A percentile compares a stretch with the other conserved stretches of the same genome.
Evolutionary conservation across 805 yeast genomes (phyloP).

Genomic region (Candida sanyiensis): DNA sequence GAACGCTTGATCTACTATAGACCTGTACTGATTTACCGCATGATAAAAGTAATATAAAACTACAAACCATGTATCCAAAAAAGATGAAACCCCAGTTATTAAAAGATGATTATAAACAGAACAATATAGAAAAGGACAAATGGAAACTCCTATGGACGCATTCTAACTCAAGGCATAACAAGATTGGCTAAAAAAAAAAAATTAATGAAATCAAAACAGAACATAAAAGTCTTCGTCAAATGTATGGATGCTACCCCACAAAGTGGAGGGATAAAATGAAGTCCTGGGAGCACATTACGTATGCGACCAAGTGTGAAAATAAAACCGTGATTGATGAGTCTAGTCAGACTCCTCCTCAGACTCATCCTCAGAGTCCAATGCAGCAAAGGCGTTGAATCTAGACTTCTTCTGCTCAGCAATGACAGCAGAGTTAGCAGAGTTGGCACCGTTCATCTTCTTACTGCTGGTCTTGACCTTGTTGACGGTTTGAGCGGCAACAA

Average conservation of each 20-base stretch:
- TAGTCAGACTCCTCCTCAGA: constrained; percentile 24
- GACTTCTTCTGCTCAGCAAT: constrained; percentile 60
- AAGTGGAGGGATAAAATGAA: neutral
- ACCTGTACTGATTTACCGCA: no score
- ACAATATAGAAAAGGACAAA: neutral
- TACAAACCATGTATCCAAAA: constrained; percentile 1
- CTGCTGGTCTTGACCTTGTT: constrained; percentile 65
- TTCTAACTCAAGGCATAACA: constrained; percentile 1
- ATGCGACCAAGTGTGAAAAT: neutral
- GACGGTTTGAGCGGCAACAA: constrained; percentile 28
- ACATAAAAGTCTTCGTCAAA: constrained; percentile 5
- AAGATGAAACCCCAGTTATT: constrained; percentile 4
- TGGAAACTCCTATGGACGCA: constrained; percentile 1
- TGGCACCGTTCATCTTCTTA: constrained; percentile 68
- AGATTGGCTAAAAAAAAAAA: constrained; percentile 2
- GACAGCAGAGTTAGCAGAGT: constrained; percentile 68
- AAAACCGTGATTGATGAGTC: neutral
- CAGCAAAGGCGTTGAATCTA: constrained; percentile 77
- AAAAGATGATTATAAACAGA: constrained; percentile 4
- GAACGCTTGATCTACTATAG: no score
- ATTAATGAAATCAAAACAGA: constrained; percentile 1
- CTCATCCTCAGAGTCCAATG: constrained; percentile 37
- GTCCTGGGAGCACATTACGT: neutral
- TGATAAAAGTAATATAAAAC: neutral
- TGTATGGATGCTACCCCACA: constrained; percentile 1